Evolutionary conservation across 768 basidiomycete species (phyloP), one percentile per base, ranked within the genome.

Genomic region (Psilocybe cyanescens): DNA sequence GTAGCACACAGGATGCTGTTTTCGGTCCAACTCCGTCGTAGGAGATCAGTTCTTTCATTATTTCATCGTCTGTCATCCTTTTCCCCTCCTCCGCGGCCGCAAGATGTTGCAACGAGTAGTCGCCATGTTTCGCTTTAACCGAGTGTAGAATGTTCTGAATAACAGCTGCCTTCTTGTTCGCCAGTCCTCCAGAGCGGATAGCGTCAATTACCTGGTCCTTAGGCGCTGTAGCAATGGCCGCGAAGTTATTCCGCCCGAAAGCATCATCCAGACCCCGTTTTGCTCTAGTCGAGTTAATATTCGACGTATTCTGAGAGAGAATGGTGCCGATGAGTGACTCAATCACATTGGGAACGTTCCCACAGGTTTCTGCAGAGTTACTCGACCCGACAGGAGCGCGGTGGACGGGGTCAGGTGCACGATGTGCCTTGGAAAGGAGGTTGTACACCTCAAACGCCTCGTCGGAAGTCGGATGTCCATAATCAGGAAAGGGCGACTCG

Each of bases 21-120:
- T 87, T 87, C 1, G 85, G 86, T 1, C 86, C 86, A 8, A 88
- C 86, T 0, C 86, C 86, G 31, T 79, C 71, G 58, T 83, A 83
- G 3, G 84, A 79, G 12, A 86, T 79, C 29, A 88, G 77, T 63
- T 83, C 85, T 62, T 76, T 70, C 86, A 86, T 87, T 35, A 82
- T 79, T n/a, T 77, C 76, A 30, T 80, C 80, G 68, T 87, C 78
- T 0, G 81, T 65, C 29, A 75, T 60, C n/a, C 57, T 59, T 56
- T 67, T 64, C 4, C 66, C 75, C 5, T 57, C 63, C 30, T 57
- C 54, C 12, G 65, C 65, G 2, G 62, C 65, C 14, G 67, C 73
- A 28, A 88, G 79, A 70, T 86, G 84, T 61, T 87, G 86, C 14
- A 87, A 70, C n/a, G 86, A 84, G 65, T 85, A 86, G 3, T 69